Evolutionary conservation across 2,329 filamentous ascomycete species (phyloP).

Genomic region (Dactylellina parvicollis): DNA sequence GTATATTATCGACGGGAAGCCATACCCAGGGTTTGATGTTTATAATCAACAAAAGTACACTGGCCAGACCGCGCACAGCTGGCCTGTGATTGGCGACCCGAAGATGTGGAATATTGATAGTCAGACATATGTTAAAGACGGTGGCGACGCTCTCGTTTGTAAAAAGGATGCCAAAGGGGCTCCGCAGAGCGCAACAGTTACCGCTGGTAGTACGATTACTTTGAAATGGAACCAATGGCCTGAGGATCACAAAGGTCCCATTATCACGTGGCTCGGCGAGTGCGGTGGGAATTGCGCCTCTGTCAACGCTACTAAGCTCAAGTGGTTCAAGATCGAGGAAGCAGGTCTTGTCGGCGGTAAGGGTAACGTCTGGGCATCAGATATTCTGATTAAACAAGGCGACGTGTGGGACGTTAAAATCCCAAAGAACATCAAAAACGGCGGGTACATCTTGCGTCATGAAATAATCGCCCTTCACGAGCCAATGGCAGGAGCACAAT

Average conservation of each 20-base stretch:
- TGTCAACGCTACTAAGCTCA: slow-evolving; percentile 62
- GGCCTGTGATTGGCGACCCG: slow-evolving; percentile 55
- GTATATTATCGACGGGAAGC: slow-evolving; percentile 35
- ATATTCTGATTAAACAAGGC: slow-evolving; percentile 66
- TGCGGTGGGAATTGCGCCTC: slow-evolving; percentile 62
- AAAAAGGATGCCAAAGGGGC: slow-evolving; percentile 63
- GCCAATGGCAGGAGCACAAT: slow-evolving; percentile 64
- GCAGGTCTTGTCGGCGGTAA: slow-evolving; percentile 61
- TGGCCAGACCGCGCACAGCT: slow-evolving; percentile 58
- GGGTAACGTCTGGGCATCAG: slow-evolving; percentile 61
- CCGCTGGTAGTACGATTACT: slow-evolving; percentile 64
- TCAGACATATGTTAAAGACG: slow-evolving; percentile 63
- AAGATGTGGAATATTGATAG: slow-evolving; percentile 61
- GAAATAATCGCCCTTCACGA: slow-evolving; percentile 67
- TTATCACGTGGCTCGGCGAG: slow-evolving; percentile 65
- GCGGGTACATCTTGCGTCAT: slow-evolving; percentile 67
- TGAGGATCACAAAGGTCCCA: slow-evolving; percentile 64
- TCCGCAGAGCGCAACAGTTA: slow-evolving; percentile 61
- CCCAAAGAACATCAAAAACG: slow-evolving; percentile 60
- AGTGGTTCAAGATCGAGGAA: slow-evolving; percentile 64
- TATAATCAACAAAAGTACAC: slow-evolving; percentile 45
- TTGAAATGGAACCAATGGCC: slow-evolving; percentile 67
- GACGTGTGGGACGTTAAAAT: slow-evolving; percentile 64
- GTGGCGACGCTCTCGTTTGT: slow-evolving; percentile 65
- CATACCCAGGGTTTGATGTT: slow-evolving; percentile 50